Conservation (phyloP, 2,329 filamentous ascomycete species). For the Aspergillus pseudotamarii region DNA sequence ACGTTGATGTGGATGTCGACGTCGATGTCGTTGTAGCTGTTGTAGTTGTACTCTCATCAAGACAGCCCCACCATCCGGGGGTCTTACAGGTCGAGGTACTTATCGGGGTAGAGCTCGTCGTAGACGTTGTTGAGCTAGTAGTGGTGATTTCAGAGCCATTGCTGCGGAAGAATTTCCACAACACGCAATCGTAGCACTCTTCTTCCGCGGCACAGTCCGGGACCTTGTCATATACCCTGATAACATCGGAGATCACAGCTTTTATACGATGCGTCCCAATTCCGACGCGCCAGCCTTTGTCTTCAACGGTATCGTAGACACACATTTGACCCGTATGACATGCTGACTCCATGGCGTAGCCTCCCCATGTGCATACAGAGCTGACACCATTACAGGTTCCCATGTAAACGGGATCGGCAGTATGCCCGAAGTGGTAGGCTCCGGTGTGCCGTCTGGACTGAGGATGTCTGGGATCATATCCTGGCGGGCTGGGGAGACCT, state of each 20-base stretch:
- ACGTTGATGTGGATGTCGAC: constrained; percentile 41
- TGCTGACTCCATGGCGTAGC: constrained; percentile 90
- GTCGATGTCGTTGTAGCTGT: constrained; percentile 37
- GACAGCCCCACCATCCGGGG: constrained; percentile 82
- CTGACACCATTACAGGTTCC: constrained; percentile 90
- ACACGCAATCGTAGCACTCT: constrained; percentile 82
- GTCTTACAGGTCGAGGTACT: constrained; percentile 87
- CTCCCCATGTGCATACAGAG: constrained; percentile 84
- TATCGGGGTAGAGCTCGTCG: constrained; percentile 49
- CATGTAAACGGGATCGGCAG: constrained; percentile 92
- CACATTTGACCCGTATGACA: constrained; percentile 90
- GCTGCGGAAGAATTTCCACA: constrained; percentile 94
- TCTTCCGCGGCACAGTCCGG: constrained; percentile 77
- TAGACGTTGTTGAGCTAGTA: constrained; percentile 59
- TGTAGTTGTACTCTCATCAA: constrained; percentile 53
- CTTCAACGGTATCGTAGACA: constrained; percentile 86
- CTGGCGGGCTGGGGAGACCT: constrained; percentile 82
- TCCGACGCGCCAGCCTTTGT: constrained; percentile 89
- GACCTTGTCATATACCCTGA: constrained; percentile 79
- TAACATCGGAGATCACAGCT: constrained; percentile 82
- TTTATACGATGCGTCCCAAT: constrained; percentile 90
- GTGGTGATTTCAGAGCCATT: constrained; percentile 77
- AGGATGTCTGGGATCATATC: constrained; percentile 69
- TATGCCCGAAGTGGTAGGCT: constrained; percentile 89
- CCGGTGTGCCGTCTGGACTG: constrained; percentile 75